phyloP scores from a whole-genome alignment of 2,329 filamentous ascomycete genomes.

The Metarhizium humberi region DNA sequence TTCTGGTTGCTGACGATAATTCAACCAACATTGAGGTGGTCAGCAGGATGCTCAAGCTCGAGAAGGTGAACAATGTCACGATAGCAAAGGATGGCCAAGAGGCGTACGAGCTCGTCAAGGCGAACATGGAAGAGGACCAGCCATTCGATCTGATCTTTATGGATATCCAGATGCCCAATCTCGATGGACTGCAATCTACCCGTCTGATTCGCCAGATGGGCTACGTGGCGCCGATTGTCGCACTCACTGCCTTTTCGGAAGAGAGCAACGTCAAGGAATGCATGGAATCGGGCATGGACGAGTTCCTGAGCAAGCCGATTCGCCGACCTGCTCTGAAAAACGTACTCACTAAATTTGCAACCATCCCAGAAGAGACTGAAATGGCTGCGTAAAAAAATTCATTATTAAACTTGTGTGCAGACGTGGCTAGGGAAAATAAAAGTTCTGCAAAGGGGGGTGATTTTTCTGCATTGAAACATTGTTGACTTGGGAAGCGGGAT shows the following conservation, averaged over 20 bases:
- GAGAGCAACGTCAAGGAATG: conserved; percentile 82
- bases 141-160: conserved; percentile 88
- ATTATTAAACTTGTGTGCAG: too few species aligned
- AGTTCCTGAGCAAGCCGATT: conserved; percentile 72
- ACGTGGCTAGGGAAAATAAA: too few species aligned
- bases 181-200: conserved; percentile 82
- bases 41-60: conserved; percentile 60
- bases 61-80: conserved; percentile 78
- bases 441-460: too few species aligned
- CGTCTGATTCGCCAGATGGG: conserved; percentile 77
- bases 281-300: conserved; percentile 85
- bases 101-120: conserved; percentile 77
- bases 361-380: conserved; percentile 61
- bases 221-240: conserved; percentile 81
- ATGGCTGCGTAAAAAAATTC: neutral
- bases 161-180: conserved; percentile 93
- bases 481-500: neutral
- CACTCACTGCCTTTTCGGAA: conserved; percentile 81
- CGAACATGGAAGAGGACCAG: conserved; percentile 63
- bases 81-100: conserved; percentile 82
- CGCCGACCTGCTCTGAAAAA: conserved; percentile 77
- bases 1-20: conserved; percentile 73
- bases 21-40: conserved; percentile 49
- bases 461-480: too few species aligned
- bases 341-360: conserved; percentile 74